A percentile compares a stretch with the other conserved stretches of the same genome.
These are phyloP conservation scores for Erodium chrysanthum DNA, from an alignment of 441 rosid species.

Conservation along the genomic window DNA sequence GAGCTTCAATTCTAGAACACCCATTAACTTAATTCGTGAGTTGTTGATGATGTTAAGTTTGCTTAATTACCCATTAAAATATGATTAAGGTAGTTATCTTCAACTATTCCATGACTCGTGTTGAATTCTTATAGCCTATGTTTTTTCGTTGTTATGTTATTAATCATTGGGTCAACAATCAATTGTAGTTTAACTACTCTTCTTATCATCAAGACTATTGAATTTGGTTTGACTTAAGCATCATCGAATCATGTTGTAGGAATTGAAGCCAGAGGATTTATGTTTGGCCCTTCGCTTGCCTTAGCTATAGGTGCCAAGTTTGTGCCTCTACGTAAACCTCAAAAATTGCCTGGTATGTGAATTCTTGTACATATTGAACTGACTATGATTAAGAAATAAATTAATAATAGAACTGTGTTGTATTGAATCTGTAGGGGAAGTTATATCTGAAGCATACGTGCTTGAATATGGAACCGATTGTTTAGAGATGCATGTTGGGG, in stretches of 20 bases:
- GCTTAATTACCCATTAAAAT: background rate
- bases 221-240: too few relatives aligned
- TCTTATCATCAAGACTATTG: background rate
- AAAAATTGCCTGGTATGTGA: constrained; percentile 64
- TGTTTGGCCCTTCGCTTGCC: constrained; percentile 88
- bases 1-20: background rate
- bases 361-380: background rate
- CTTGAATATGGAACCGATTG: constrained; percentile 87
- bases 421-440: constrained; percentile 21
- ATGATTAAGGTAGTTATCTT: background rate
- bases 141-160: background rate
- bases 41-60: background rate
- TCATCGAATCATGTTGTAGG: constrained; percentile 27
- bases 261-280: constrained; percentile 89
- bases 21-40: background rate
- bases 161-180: background rate
- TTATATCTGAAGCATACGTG: constrained; percentile 62
- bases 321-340: constrained; percentile 83
- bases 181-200: background rate
- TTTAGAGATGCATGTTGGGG: constrained; percentile 82
- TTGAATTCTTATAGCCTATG: background rate
- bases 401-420: too few relatives aligned
- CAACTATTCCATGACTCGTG: background rate
- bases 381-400: too few relatives aligned
- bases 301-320: constrained; percentile 92